phyloP scores from a whole-genome alignment of 2,329 filamentous ascomycete genomes.

The Ophiostoma triangulosporum region DNA sequence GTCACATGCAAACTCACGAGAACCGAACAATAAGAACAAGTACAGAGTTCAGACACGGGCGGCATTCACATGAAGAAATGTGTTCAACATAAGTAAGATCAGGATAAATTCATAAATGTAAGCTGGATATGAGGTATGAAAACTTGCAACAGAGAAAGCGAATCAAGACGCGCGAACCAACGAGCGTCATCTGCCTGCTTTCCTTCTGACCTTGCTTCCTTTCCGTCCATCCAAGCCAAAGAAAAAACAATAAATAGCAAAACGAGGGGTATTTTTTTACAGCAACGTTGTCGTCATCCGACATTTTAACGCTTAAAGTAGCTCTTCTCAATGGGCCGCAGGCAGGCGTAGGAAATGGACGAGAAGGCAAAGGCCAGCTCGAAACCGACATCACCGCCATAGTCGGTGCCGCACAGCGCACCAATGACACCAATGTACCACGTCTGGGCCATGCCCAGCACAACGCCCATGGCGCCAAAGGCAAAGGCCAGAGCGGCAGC shows the following conservation, averaged over 20 bases:
- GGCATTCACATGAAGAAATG: too few relatives aligned
- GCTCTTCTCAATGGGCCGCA: conserved; percentile 32
- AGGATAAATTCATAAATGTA: not conserved
- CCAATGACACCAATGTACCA: conserved; percentile 52
- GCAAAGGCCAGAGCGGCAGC: conserved; percentile 19
- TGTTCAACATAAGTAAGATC: too few relatives aligned
- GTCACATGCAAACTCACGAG: too few relatives aligned
- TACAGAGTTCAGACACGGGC: not conserved
- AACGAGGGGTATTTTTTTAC: not conserved
- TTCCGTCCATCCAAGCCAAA: not conserved
- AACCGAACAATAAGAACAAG: not conserved
- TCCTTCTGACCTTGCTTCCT: not conserved
- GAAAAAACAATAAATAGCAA: not conserved
- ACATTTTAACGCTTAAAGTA: conserved; percentile 22
- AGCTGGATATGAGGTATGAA: not conserved
- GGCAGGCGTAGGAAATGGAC: conserved; percentile 33
- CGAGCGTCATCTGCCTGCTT: not conserved
- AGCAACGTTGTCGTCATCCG: not conserved
- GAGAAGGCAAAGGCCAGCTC: conserved; percentile 39
- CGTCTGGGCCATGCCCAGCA: conserved; percentile 46
- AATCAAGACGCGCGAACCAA: not conserved
- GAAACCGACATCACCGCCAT: conserved; percentile 43
- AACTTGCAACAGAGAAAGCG: not conserved
- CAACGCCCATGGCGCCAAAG: conserved; percentile 29
- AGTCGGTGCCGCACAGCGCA: conserved; percentile 32